phyloP scores from a whole-genome alignment of 2,329 filamentous ascomycete genomes.

The Thielaviopsis populi region DNA sequence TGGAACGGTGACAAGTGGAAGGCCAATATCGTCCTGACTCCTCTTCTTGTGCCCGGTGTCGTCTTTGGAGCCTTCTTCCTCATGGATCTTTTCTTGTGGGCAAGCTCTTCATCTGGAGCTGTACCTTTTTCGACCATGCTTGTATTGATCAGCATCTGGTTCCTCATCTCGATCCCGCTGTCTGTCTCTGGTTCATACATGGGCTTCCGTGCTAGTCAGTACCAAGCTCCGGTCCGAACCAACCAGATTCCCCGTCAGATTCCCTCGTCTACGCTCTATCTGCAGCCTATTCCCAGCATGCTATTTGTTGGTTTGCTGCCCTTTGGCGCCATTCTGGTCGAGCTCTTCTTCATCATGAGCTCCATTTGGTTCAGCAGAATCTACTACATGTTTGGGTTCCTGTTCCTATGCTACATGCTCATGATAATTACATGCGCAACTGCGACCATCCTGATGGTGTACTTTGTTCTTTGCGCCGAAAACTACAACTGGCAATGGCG shows the following conservation, averaged over 20 bases:
- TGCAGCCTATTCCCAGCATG: slow-evolving; percentile 78
- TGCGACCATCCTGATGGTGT: slow-evolving; percentile 85
- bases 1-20: slow-evolving; percentile 92
- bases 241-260: slow-evolving; percentile 98
- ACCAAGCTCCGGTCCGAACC: slow-evolving; percentile 73
- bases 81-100: slow-evolving; percentile 92
- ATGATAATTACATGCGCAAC: slow-evolving; percentile 94
- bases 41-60: slow-evolving; percentile 67
- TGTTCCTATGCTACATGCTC: slow-evolving; percentile 92
- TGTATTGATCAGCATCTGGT: slow-evolving; percentile 87
- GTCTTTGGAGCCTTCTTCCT: slow-evolving; percentile 86
- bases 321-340: slow-evolving; percentile 93
- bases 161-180: slow-evolving; percentile 84
- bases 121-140: slow-evolving; percentile 97
- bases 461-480: slow-evolving; percentile 89
- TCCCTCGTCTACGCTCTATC: slow-evolving; percentile 66
- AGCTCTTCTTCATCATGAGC: slow-evolving; percentile 98
- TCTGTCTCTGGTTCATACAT: slow-evolving; percentile 85
- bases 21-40: slow-evolving; percentile 77
- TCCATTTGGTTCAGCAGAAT: slow-evolving; percentile 98
- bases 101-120: slow-evolving; percentile 76
- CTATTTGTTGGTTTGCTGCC: slow-evolving; percentile 82
- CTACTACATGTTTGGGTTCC: slow-evolving; percentile 99
- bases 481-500: slow-evolving; percentile 99
- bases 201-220: slow-evolving; percentile 60